phyloP scores from a whole-genome alignment of 306 rosid species.

The Delonix regia region DNA sequence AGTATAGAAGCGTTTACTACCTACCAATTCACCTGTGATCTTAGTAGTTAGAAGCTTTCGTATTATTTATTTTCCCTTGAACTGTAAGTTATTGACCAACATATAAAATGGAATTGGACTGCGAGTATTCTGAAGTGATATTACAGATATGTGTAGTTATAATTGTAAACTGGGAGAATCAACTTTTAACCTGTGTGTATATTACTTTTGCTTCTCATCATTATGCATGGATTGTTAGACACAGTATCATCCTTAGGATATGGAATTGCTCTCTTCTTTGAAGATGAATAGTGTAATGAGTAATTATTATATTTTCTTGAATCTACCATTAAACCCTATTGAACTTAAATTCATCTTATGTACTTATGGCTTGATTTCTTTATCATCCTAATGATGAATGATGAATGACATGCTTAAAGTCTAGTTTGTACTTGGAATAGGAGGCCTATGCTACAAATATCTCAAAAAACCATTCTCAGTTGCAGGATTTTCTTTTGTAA shows the following conservation, averaged over 20 bases:
- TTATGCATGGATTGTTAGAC: neutral
- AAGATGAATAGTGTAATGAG: neutral
- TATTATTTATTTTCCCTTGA: neutral
- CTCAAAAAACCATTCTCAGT: neutral
- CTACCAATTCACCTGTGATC: neutral
- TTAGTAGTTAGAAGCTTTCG: neutral
- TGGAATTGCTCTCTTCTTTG: neutral
- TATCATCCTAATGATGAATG: neutral
- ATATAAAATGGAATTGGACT: neutral
- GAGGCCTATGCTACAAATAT: no score
- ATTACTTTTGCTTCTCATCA: neutral
- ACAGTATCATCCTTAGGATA: neutral
- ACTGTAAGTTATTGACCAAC: neutral
- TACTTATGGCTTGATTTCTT: neutral
- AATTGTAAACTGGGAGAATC: neutral
- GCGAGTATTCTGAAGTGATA: neutral
- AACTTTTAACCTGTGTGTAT: neutral
- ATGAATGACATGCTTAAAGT: neutral
- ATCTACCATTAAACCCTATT: neutral
- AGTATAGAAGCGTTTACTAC: neutral
- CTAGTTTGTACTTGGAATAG: neutral
- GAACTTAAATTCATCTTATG: neutral
- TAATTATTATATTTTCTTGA: neutral
- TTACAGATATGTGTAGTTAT: neutral
- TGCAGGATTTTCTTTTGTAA: neutral